Evolutionary conservation across 1,284 basidiomycete species (phyloP).

Genomic region (Caloboletus firmus): DNA sequence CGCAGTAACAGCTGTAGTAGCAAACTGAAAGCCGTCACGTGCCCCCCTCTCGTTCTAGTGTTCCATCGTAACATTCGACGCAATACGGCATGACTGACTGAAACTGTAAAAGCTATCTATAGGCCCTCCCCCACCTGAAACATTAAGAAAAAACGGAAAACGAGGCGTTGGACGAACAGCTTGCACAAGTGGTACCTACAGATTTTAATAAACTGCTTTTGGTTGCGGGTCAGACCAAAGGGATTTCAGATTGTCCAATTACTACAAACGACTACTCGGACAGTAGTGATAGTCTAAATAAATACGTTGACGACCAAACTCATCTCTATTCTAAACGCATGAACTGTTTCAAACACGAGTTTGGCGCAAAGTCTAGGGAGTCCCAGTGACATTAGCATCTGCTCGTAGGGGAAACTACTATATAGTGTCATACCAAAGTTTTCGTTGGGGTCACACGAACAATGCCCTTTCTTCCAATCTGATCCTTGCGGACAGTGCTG

Average conservation of each 20-base stretch:
- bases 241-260: background rate
- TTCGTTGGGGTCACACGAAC: conserved; percentile 48
- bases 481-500: conserved; percentile 61
- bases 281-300: background rate
- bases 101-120: too few species aligned
- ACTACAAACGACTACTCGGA: background rate
- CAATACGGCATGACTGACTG: too few species aligned
- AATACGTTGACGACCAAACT: background rate
- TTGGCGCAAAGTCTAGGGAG: conserved; percentile 43
- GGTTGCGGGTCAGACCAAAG: background rate
- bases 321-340: conserved; percentile 28
- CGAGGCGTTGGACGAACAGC: too few species aligned
- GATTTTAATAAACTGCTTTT: background rate
- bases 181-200: background rate
- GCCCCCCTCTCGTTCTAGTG: background rate
- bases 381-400: conserved; percentile 11
- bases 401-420: background rate
- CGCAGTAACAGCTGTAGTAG: conserved; percentile 5
- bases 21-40: conserved; percentile 13
- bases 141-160: too few species aligned
- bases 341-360: conserved; percentile 46
- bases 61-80: too few species aligned
- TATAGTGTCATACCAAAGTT: conserved; percentile 46
- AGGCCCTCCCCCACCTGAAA: too few species aligned
- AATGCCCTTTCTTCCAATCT: conserved; percentile 47